A percentile compares a stretch with the other conserved stretches of the same genome.
These are phyloP conservation scores for Somion occarium DNA, from an alignment of 1,284 basidiomycete species.

Conservation along the genomic window DNA sequence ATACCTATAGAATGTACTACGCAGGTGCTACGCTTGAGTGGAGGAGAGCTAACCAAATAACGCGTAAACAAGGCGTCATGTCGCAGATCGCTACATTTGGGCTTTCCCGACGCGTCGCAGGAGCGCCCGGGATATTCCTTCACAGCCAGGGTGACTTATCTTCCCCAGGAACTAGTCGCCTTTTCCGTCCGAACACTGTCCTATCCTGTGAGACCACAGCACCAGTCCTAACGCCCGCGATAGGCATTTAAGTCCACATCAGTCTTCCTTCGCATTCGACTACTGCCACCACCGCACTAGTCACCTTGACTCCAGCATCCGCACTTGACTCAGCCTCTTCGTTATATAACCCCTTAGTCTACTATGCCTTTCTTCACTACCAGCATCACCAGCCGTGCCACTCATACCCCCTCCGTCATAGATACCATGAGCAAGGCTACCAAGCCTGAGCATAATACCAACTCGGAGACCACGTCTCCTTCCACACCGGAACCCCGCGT, in stretches of 20 bases:
- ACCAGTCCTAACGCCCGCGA: background rate
- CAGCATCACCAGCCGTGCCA: background rate
- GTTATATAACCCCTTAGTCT: background rate
- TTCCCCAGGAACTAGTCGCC: background rate
- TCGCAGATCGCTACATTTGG: slow-evolving; percentile 3
- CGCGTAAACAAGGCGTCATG: slow-evolving; percentile 2
- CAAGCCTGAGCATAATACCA: slow-evolving; percentile 1
- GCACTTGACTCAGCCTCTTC: background rate
- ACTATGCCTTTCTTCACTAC: slow-evolving; percentile 12
- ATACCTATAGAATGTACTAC: background rate
- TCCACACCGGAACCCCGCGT: slow-evolving; percentile 10
- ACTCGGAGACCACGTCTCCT: background rate
- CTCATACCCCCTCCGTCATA: background rate
- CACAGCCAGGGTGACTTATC: background rate
- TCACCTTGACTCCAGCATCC: background rate
- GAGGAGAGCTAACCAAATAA: slow-evolving; percentile 1
- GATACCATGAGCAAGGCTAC: slow-evolving; percentile 2
- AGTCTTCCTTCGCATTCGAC: background rate
- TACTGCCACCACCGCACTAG: background rate
- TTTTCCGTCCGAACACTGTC: background rate
- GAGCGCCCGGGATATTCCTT: background rate
- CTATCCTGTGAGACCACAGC: background rate
- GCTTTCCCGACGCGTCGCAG: slow-evolving; percentile 2
- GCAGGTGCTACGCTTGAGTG: background rate
- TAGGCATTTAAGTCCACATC: background rate